phyloP scores from a whole-genome alignment of 108 stramenopile species.

The Pseudonitzschia multistriata region DNA sequence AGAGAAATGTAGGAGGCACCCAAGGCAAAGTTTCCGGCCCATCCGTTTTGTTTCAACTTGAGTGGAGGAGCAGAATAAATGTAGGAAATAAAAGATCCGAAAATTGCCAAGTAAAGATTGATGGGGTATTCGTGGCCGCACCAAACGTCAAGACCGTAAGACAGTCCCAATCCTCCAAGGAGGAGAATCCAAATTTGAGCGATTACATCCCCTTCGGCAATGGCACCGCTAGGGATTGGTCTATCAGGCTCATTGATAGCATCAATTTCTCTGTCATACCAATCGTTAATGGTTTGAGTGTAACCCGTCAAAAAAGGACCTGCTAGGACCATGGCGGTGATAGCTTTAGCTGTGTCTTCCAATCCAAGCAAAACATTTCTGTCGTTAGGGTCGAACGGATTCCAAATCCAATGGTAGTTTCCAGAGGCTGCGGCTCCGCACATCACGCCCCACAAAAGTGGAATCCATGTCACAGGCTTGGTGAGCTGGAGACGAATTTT shows the following conservation, averaged over 20 bases:
- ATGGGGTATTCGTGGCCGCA: conserved; percentile 87
- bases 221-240: conserved; percentile 92
- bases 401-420: conserved; percentile 98
- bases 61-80: conserved; percentile 96
- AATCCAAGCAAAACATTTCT: conserved; percentile 73
- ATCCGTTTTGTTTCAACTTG: conserved; percentile 95
- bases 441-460: conserved; percentile 93
- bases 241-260: conserved; percentile 98
- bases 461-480: conserved; percentile 93
- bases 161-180: conserved; percentile 86
- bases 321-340: conserved; percentile 87
- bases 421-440: conserved; percentile 90
- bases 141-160: conserved; percentile 91
- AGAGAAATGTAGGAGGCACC: conserved; percentile 96
- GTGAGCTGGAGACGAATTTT: conserved; percentile 88
- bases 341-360: conserved; percentile 85
- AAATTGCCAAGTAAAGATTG: conserved; percentile 74
- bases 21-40: conserved; percentile 93
- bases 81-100: conserved; percentile 94
- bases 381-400: conserved; percentile 89
- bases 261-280: conserved; percentile 98
- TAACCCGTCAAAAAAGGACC: conserved; percentile 95
- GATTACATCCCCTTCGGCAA: conserved; percentile 88
- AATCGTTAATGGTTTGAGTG: conserved; percentile 98
- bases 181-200: conserved; percentile 92